Evolutionary conservation across 495 filamentous ascomycete species (phyloP), one percentile per base, ranked within the genome.

Genomic region (Penicillium simplicissimum): DNA sequence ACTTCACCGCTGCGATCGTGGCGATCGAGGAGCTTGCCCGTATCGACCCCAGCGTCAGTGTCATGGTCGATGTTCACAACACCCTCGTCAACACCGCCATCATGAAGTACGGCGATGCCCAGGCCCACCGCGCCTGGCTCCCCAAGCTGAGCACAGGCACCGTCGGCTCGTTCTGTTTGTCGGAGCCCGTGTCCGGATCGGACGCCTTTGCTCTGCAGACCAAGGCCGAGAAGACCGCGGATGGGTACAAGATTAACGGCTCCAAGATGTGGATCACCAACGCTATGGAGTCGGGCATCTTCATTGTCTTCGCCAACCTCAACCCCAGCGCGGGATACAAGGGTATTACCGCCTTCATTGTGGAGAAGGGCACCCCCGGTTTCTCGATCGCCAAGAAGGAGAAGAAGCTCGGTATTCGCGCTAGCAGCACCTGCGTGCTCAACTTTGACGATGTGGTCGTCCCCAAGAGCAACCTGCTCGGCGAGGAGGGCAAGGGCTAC

Each of bases 231-330:
- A 88, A 87, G 74, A 89, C 86, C 28, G 83, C 88, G 37, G 85
- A 87, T 62, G 91, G 93, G 17, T 98, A 91, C 77, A 88, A 84
- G 74, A 88, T 99, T 72, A 90, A 86, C 56, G 95, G 95, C 52
- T 86, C 84, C 71, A 99, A 99, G 83, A 98, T 97, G 94, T 99
- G 95, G 95, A 99, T 99, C 75, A 97, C 95, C 60, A 99, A 98
- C 79, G 85, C 89, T 54, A 88, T 92, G 79, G 96, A 99, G 79
- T 87, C 94, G 4, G 89, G 87, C 45, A 88, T 98, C 77, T 99
- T 96, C 81, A 93, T 99, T 70, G 95, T 98, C 33, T 99, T 99
- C 68, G 95, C 95, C 71, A 98, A 97, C 77, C 77, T 98, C 5
- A 86, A 96, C 71, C 91, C 89, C 4, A 87, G 84, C 74, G 88